Evolutionary conservation across 768 basidiomycete genomes (phyloP), one percentile per base, ranked within the genome.

Genomic region (Serendipita indica): DNA sequence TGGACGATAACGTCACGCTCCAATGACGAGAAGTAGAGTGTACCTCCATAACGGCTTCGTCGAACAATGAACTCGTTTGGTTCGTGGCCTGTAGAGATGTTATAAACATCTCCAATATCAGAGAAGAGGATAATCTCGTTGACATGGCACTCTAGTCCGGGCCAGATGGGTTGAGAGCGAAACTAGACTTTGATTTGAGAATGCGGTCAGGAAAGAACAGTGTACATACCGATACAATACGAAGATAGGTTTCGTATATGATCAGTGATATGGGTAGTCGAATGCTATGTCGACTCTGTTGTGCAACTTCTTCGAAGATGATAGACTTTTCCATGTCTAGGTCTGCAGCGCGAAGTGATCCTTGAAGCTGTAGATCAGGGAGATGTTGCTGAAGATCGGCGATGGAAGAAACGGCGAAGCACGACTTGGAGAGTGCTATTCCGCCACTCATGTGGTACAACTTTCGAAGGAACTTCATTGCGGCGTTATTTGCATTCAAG

Each of bases 81-180:
- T 59, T 60, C 62, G 14, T 81, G 78, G 4, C 86, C 85, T 14
- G 82, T 85, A 1, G 82, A 79, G 20, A 90, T 81, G 43, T 85
- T 86, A 69, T 89, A 86, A 1, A 89, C 79, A 64, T 96, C 91
- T 70, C 88, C 89, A 62, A 96, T 78, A 60, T 93, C 90, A 2
- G 77, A 71, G 25, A 92, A 70, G 3, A 80, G 77, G 58, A 93
- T 82, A 58, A 94, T 80, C 64, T 96, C 91, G 0, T 84, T 86
- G 2, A 86, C 81, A 70, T 81, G 81, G 70, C 86, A 86, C 7
- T 81, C 76, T 54, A 89, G 70, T 0, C 74, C 72, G 1, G 84
- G 78, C 3, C 83, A 84, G 41, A 92, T 79, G 5, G 79, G 74
- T 63, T 79, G 77, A n/a, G 49, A 54, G 12, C 49, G 49, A 27